Conservation (phyloP, 1,284 basidiomycete genomes). For the Microbotryum violaceum region DNA sequence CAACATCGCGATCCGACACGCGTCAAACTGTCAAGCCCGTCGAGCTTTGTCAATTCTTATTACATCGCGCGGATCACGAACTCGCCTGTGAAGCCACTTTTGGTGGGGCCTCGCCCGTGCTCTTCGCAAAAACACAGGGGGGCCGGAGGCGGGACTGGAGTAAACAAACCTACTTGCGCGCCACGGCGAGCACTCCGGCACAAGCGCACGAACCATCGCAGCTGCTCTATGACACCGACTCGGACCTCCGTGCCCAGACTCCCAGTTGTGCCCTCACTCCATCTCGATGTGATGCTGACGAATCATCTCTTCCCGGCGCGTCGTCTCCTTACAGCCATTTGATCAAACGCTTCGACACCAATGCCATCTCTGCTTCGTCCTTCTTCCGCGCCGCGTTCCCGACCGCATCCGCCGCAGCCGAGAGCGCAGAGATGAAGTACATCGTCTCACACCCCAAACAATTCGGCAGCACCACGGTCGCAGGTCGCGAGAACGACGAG, state of each 20-base stretch:
- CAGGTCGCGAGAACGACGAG: constrained; percentile 29
- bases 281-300: not conserved
- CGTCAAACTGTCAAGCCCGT: not conserved
- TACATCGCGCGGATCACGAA: not conserved
- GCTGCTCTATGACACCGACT: too few species aligned
- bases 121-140: too few species aligned
- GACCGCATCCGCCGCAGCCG: constrained; percentile 65
- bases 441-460: constrained; percentile 9
- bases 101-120: too few species aligned
- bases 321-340: constrained; percentile 45
- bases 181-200: too few species aligned
- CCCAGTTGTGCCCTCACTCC: too few species aligned
- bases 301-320: not conserved
- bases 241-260: too few species aligned
- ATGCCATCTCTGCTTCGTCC: constrained; percentile 88
- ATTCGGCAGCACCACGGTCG: constrained; percentile 30
- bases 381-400: constrained; percentile 98
- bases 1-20: constrained; percentile 14
- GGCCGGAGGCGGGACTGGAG: too few species aligned
- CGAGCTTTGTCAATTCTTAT: not conserved
- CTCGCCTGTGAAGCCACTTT: too few species aligned
- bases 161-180: too few species aligned
- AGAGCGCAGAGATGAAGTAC: constrained; percentile 77
- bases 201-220: too few species aligned
- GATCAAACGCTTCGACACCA: constrained; percentile 89